These are phyloP conservation scores for Pseudopyrenochaeta lycopersici DNA, from an alignment of 2,329 filamentous ascomycete genomes.

Conservation along the genomic window DNA sequence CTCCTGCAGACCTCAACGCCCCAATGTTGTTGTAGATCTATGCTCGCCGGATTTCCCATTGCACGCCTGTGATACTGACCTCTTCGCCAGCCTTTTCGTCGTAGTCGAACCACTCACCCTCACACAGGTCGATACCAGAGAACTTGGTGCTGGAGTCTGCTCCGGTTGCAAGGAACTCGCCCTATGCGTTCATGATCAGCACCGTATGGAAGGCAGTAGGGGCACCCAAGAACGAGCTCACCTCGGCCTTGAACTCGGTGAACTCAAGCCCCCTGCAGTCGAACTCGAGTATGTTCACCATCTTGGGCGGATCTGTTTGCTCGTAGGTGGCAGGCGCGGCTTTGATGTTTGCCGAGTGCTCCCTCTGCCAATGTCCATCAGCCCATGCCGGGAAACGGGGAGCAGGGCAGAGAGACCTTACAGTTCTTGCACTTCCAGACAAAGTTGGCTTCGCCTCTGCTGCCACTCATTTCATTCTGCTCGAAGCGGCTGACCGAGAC, in stretches of 20 bases:
- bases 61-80: slow-evolving; percentile 89
- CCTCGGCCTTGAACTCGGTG: slow-evolving; percentile 87
- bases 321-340: slow-evolving; percentile 76
- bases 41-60: slow-evolving; percentile 82
- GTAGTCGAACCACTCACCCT: slow-evolving; percentile 98
- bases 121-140: slow-evolving; percentile 78
- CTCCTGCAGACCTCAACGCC: too few relatives aligned
- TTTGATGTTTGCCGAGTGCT: slow-evolving; percentile 86
- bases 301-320: slow-evolving; percentile 74
- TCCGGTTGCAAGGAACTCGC: slow-evolving; percentile 88
- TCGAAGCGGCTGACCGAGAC: slow-evolving; percentile 91
- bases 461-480: slow-evolving; percentile 88
- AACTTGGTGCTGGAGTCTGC: slow-evolving; percentile 84
- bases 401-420: slow-evolving; percentile 69
- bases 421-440: slow-evolving; percentile 99
- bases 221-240: slow-evolving; percentile 51
- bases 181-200: slow-evolving; percentile 60
- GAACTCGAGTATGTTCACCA: slow-evolving; percentile 83
- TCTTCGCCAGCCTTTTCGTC: slow-evolving; percentile 93
- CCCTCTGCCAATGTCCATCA: slow-evolving; percentile 64
- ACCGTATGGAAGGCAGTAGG: neutral
- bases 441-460: slow-evolving; percentile 95
- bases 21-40: slow-evolving; percentile 46
- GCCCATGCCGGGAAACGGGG: slow-evolving; percentile 9
- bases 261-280: slow-evolving; percentile 96